Evolutionary conservation across 208 protist genomes (phyloP), one percentile per base, ranked within the genome.

Genomic region (Acanthamoeba lenticulata): DNA sequence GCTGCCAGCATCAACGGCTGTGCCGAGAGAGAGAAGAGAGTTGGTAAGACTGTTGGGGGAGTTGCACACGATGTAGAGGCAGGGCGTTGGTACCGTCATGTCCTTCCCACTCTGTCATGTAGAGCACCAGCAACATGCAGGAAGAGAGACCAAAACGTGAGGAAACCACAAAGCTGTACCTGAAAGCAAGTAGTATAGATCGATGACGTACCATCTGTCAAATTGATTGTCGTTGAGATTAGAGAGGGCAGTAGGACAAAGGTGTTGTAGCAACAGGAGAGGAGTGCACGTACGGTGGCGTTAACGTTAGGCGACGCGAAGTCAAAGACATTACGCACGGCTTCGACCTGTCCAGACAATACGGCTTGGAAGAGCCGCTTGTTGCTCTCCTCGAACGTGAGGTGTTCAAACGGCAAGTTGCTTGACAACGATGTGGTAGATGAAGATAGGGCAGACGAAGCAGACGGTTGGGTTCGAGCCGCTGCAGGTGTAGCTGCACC

Each of bases 1-100:
- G 72, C 72, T 19, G 72, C 72, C 72, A 81, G 19, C 72, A 81
- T 81, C 21, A 81, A 38, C 2, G 72, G 38, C 72, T 81, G 72
- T 6, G 47, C n/a, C 13, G 62, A 69, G 1, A 19, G 24, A 29
- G 57, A 65, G 57, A 65, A 65, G 57, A 6, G 57, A 6, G n/a
- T 17, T 52, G 5, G 45, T 52, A 5, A 52, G 45, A 17, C 9
- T 17, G 15, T 52, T 15, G 5, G 5, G 57, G n/a, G 57, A 21
- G 57, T 65, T 57, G 13, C 9, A 57, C 49, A 57, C 9, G 49
- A 57, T 57, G 49, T 24, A 19, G 13, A 57, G 9, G 49, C 9
- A 57, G 19, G 49, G 13, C 49, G 49, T 57, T n/a, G n/a, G n/a
- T 69, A 69, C 62, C 62, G 62, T 69, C 36, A 38, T 69, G 62